Percentiles rank a stretch among this genome's conserved stretches.
Conservation (phyloP, 2,329 filamentous ascomycete species). For the Fusarium pseudograminearum region DNA sequence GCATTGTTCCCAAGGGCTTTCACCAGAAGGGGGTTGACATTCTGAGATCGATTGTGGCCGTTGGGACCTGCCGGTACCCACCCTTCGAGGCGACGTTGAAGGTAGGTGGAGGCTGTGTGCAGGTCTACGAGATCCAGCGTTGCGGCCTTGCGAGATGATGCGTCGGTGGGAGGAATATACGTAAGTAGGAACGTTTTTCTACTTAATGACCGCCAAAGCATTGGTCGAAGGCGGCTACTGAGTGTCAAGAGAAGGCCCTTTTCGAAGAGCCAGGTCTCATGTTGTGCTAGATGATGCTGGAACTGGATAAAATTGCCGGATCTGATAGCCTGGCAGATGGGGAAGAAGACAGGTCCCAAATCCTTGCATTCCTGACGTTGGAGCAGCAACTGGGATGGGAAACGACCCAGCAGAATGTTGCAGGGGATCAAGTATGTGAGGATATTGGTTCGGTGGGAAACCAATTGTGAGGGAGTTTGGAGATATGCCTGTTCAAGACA, state of each 20-base stretch:
- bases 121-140: constrained; percentile 80
- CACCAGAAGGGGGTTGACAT: constrained; percentile 65
- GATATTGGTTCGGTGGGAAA: constrained; percentile 81
- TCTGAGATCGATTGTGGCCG: constrained; percentile 53
- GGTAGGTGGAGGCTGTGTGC: constrained; percentile 70
- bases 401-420: constrained; percentile 86
- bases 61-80: constrained; percentile 59
- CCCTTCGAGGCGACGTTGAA: constrained; percentile 73
- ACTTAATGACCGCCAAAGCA: constrained; percentile 86
- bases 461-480: constrained; percentile 71
- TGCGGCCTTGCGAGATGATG: constrained; percentile 72
- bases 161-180: constrained; percentile 73
- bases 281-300: constrained; percentile 72
- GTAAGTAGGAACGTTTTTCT: constrained; percentile 82
- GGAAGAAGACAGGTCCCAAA: constrained; percentile 75
- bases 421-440: constrained; percentile 85
- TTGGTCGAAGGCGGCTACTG: constrained; percentile 79
- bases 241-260: constrained; percentile 82
- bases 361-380: constrained; percentile 71
- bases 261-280: constrained; percentile 79
- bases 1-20: constrained; percentile 63
- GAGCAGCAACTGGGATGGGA: constrained; percentile 77
- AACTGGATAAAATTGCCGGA: constrained; percentile 81
- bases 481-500: constrained; percentile 84
- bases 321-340: constrained; percentile 78